phyloP scores from a whole-genome alignment of 108 stramenopile genomes.

The Nitzschia putrida region DNA sequence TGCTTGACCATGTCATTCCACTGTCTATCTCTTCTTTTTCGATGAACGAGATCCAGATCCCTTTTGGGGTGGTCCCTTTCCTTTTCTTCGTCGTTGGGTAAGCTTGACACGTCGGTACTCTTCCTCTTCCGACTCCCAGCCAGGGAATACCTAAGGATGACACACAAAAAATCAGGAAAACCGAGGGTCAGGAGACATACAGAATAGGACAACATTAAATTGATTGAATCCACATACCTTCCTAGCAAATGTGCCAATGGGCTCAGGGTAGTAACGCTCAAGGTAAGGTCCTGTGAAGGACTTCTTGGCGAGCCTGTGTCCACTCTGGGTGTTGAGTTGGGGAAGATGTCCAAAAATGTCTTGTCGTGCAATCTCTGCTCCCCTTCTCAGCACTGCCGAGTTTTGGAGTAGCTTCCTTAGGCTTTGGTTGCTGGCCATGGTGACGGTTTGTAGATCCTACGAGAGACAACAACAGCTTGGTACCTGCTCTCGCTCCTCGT shows the following conservation, averaged over 20 bases:
- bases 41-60: constrained; percentile 76
- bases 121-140: constrained; percentile 68
- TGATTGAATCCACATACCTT: constrained; percentile 49
- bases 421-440: background rate
- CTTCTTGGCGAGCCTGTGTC: constrained; percentile 62
- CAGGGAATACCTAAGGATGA: constrained; percentile 38
- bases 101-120: constrained; percentile 68
- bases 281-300: constrained; percentile 62
- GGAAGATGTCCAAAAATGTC: constrained; percentile 83
- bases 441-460: too few species aligned
- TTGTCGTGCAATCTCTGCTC: constrained; percentile 39
- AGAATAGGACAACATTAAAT: background rate
- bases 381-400: constrained; percentile 22
- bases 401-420: constrained; percentile 27
- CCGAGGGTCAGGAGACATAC: background rate
- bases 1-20: too few species aligned
- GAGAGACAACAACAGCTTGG: too few species aligned
- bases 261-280: constrained; percentile 70
- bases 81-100: constrained; percentile 63
- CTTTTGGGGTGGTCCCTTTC: constrained; percentile 91
- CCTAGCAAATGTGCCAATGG: constrained; percentile 71
- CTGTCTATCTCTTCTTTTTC: constrained; percentile 23
- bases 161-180: background rate
- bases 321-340: constrained; percentile 59
- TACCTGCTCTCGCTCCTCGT: too few species aligned